Base-by-base conservation (phyloP, 1,284 basidiomycete genomes). In the Ceratobasidium sp. region DNA sequence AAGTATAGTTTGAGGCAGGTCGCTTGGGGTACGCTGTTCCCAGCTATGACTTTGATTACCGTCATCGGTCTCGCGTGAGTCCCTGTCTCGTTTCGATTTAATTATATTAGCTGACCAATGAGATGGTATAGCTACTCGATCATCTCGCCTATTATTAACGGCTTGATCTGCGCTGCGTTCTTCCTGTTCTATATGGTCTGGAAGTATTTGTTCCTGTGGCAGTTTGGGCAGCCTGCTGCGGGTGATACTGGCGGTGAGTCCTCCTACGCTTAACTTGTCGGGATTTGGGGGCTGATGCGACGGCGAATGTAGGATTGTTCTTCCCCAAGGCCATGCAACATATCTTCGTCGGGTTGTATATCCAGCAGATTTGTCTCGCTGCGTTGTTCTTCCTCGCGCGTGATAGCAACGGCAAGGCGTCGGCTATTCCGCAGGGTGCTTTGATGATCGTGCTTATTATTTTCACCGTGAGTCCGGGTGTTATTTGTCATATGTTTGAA, bases 301-400 rank as follows among this genome's bases (percentile, higher is more conserved):
- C n/a, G n/a, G n/a, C n/a, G n/a, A n/a, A n/a, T n/a, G n/a, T 96
- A 33, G 97, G 97, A 0, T 83, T 94, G 63, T 99, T 99, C 87
- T 99, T 97, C 87, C 96, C 96, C 57, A 95, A 93, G 83, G 97
- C 98, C 0, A 90, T 99, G 56, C 90, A 93, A 71, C 97, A 98
- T 80, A 82, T 97, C 53, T 98, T 99, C 79, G 94, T 96, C n/a
- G 97, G 96, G 3, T 78, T 97, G 79, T 98, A 98, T 81, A 87
- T 98, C 71, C 88, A 93, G 79, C 90, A 93, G 81, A 81, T 97
- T 66, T 96, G 94, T 81, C 85, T 98, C 22, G 87, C 88, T 36
- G 93, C 93, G 1, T 84, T 98, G 78, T 98, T 98, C 88, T 97
- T 98, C 90, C 86, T 98, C 3, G 89, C 91, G 0, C 85, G 85